These are phyloP conservation scores for Nannizziopsis arthrosporioides DNA, from an alignment of 2,329 filamentous ascomycete species.

Conservation along the genomic window DNA sequence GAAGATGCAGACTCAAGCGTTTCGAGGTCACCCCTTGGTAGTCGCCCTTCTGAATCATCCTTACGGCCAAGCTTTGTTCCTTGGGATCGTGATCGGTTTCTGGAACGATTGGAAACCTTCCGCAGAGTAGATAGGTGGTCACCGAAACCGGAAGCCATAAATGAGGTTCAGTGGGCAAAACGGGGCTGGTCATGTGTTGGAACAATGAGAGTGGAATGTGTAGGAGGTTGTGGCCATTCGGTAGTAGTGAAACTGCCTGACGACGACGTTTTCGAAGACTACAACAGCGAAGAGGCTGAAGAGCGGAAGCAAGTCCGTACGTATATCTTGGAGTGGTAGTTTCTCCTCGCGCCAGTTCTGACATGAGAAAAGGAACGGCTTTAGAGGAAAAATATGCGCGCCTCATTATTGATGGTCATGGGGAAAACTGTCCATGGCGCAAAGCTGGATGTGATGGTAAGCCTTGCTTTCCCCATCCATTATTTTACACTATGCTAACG, in stretches of 20 bases:
- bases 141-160: constrained; percentile 76
- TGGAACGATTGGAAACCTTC: constrained; percentile 73
- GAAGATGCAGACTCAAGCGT: constrained; percentile 7
- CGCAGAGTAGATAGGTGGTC: constrained; percentile 86
- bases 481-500: background rate
- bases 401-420: constrained; percentile 63
- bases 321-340: constrained; percentile 15
- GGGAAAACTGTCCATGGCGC: constrained; percentile 74
- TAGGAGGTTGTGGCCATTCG: constrained; percentile 68
- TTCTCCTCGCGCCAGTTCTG: background rate
- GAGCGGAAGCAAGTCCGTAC: constrained; percentile 34
- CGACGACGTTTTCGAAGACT: constrained; percentile 43
- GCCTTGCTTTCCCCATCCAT: constrained; percentile 12
- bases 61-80: constrained; percentile 64
- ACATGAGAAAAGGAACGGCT: constrained; percentile 40
- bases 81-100: constrained; percentile 69
- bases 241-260: constrained; percentile 67
- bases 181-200: constrained; percentile 79
- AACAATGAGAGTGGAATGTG: constrained; percentile 71
- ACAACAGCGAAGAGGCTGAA: constrained; percentile 33
- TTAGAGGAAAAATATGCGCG: constrained; percentile 65
- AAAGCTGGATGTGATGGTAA: constrained; percentile 75
- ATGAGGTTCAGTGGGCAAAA: constrained; percentile 90
- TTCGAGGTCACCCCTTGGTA: constrained; percentile 16
- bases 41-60: constrained; percentile 24